Evolutionary conservation across 1,139 yeast species (phyloP).

Genomic region (Tardiomyces digboiensis): DNA sequence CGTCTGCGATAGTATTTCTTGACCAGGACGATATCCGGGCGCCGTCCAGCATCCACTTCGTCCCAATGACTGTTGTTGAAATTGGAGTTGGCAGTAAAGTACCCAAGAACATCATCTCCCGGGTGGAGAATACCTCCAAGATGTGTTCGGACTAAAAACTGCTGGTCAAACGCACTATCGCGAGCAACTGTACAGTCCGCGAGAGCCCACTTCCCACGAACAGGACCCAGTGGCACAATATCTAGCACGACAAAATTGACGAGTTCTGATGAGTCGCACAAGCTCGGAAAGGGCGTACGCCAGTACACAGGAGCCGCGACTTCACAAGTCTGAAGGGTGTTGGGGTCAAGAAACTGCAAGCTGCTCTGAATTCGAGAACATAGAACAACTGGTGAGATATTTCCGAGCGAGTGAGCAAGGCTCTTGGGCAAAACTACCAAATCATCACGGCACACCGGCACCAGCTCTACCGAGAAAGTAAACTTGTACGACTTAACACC

Average conservation of each 20-base stretch:
- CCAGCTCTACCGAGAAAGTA: slow-evolving; percentile 86
- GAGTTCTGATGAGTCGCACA: slow-evolving; percentile 66
- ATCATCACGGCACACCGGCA: slow-evolving; percentile 95
- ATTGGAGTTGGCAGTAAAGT: slow-evolving; percentile 73
- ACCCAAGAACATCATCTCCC: slow-evolving; percentile 93
- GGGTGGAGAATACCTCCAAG: slow-evolving; percentile 93
- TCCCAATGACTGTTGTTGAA: slow-evolving; percentile 89
- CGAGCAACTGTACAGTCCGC: slow-evolving; percentile 92
- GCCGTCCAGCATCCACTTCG: slow-evolving; percentile 41
- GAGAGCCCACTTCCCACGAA: slow-evolving; percentile 66
- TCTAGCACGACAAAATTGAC: slow-evolving; percentile 87
- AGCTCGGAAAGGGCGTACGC: slow-evolving; percentile 71
- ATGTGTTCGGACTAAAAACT: slow-evolving; percentile 81
- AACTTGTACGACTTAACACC: slow-evolving; percentile 84
- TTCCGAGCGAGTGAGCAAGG: slow-evolving; percentile 75
- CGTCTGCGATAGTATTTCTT: slow-evolving; percentile 88
- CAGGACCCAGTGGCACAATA: slow-evolving; percentile 84
- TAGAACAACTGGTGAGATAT: slow-evolving; percentile 59
- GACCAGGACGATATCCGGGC: slow-evolving; percentile 81
- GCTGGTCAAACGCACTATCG: slow-evolving; percentile 77
- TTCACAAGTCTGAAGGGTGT: slow-evolving; percentile 53
- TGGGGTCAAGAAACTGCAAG: slow-evolving; percentile 78
- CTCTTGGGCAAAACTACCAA: slow-evolving; percentile 85
- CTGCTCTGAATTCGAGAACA: slow-evolving; percentile 80
- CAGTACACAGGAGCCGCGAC: slow-evolving; percentile 64